A percentile compares a stretch with the other conserved stretches of the same genome.
These are phyloP conservation scores for Syncephalastrum sp. DNA, from an alignment of 371 early-diverging fungal genomes.

Conservation along the genomic window DNA sequence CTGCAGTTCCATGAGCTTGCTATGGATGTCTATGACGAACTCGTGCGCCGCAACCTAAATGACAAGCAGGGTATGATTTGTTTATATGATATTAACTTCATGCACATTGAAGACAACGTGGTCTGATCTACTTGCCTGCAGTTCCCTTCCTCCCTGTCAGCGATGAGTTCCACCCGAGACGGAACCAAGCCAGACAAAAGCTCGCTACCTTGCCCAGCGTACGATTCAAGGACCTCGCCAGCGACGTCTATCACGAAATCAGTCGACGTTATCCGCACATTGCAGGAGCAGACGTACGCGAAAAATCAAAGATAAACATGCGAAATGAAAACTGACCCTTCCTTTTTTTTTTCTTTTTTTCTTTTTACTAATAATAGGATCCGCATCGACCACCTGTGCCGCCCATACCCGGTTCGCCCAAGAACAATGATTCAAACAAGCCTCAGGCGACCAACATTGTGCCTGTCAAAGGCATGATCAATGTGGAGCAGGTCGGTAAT, in stretches of 20 bases:
- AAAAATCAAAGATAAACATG: not conserved
- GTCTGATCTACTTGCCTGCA: constrained; percentile 24
- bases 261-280: constrained; percentile 69
- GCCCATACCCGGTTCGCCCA: constrained; percentile 15
- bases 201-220: constrained; percentile 84
- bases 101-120: not conserved
- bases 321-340: not conserved
- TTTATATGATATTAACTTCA: constrained; percentile 1
- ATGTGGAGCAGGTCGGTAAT: constrained; percentile 29
- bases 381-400: constrained; percentile 37
- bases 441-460: constrained; percentile 46
- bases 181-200: constrained; percentile 97
- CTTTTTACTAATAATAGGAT: constrained; percentile 5
- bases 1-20: constrained; percentile 93
- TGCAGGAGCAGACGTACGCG: constrained; percentile 29
- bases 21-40: constrained; percentile 95
- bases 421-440: constrained; percentile 23
- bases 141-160: constrained; percentile 86
- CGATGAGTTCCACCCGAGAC: constrained; percentile 89
- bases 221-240: constrained; percentile 89
- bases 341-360: not conserved
- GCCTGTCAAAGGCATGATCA: constrained; percentile 50
- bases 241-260: constrained; percentile 88
- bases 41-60: constrained; percentile 70
- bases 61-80: constrained; percentile 54